Evolutionary conservation across 106 monocot genomes (phyloP), one percentile per base, ranked within the genome.

Genomic region (Iris macrosiphon): DNA sequence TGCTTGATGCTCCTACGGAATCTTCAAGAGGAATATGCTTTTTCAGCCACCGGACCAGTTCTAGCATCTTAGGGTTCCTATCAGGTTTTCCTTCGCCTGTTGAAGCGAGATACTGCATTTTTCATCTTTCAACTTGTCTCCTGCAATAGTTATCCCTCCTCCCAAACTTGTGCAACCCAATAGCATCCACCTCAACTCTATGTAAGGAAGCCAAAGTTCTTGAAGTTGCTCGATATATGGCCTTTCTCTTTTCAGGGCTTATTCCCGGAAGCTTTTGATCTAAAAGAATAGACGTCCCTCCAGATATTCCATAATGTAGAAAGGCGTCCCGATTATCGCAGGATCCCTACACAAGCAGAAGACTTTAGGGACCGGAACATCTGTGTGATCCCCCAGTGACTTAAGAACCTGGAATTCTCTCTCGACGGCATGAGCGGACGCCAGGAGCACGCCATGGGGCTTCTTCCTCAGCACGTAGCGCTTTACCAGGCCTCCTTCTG

Each of bases 101-200:
- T 31, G 98, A 87, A 70, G 87, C 51, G 56, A 98, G 79, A 84
- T 98, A 98, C 31, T 98, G 98, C 22, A 61, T 80, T 62, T 49
- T 75, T 91, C 98, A 98, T 72, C 91, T 87, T 63, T 78, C 73
- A 26, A 85, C 94, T 59, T 98, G 98, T 81, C 98, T 91, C 61
- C 59, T 87, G 72, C 98, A 98, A 50, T 98, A 98, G 55, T 98
- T 83, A 21, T 91, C 91, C 74, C 80, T 75, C 55, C 87, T 63
- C 35, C 98, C 98, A 72, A 76, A 91, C 9, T 80, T 91, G 22
- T 64, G 75, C 52, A 98, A 64, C 12, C 91, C 98, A 49, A 91
- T 60, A 0, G 72, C 55, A 53, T 80, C 78, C 34, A 91, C 98
- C 78, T 91, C 72, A 70, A 91, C 91, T 60, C 28, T 73, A 64